A percentile compares a stretch with the other conserved stretches of the same genome.
phyloP scores from a whole-genome alignment of 106 monocot species.

The Dioscorea dumetorum region DNA sequence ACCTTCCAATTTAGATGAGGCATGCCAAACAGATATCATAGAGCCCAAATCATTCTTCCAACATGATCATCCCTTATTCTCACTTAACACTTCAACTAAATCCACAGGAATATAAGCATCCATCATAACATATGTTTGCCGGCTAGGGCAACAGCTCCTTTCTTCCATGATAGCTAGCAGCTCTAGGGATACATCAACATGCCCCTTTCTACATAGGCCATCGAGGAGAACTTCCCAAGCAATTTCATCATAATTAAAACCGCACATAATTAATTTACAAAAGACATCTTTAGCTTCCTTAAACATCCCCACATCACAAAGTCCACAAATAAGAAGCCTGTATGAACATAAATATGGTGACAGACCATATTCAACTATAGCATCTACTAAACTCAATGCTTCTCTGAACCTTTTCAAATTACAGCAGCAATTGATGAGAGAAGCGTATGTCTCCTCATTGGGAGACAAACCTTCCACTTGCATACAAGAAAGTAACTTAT shows the following conservation, averaged over 20 bases:
- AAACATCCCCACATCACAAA: conserved; percentile 21
- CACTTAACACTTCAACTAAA: too few species aligned
- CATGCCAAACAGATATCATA: too few species aligned
- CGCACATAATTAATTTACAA: conserved; percentile 2
- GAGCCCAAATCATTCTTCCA: too few species aligned
- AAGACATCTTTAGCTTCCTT: conserved; percentile 19
- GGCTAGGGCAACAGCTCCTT: conserved; percentile 13
- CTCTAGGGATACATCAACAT: conserved; percentile 5
- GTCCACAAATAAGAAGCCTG: conserved; percentile 12
- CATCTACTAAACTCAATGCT: conserved; percentile 7
- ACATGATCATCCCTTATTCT: too few species aligned
- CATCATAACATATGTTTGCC: conserved; percentile 2
- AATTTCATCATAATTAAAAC: conserved; percentile 24
- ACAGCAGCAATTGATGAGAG: conserved; percentile 10
- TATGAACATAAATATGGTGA: conserved; percentile 11
- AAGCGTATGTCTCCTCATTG: conserved; percentile 11
- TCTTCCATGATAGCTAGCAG: conserved; percentile 20
- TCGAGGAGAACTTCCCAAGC: conserved; percentile 21
- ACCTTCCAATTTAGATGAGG: too few species aligned
- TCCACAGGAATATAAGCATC: too few species aligned
- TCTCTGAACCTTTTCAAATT: neutral
- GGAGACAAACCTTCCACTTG: conserved; percentile 13
- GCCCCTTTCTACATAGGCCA: conserved; percentile 16
- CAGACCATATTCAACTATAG: conserved; percentile 15
- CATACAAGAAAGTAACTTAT: conserved; percentile 8